Evolutionary conservation across 2,329 filamentous ascomycete species (phyloP), one percentile per base, ranked within the genome.

Genomic region (Onygenales sp.): DNA sequence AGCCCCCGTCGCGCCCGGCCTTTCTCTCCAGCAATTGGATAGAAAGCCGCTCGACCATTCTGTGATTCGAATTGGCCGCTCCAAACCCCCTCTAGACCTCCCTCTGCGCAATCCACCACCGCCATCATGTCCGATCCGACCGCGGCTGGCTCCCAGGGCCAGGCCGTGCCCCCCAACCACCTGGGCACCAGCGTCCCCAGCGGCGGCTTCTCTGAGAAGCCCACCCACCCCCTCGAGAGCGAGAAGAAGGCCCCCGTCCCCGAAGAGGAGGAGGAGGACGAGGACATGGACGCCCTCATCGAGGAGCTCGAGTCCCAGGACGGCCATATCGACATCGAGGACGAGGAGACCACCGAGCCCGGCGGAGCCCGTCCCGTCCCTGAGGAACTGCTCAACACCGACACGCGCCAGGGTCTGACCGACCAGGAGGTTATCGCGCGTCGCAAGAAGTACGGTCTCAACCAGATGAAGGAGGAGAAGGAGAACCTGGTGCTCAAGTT

Each of bases 401-500:
- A 91, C 66, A 84, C 82, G 54, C 79, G 80, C 46, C 73, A 78
- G 17, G 87, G 89, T 78, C 78, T 95, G 7, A 89, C 82, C 11
- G 81, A 86, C 55, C 69, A 76, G 44, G 86, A 94, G 72, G 87
- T 90, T 50, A 57, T 73, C 35, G 65, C 74, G 9, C 74, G 78
- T 42, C 79, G 84, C 55, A 84, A 81, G 75, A 88, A 87, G 70
- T 88, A 84, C 69, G 89, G 89, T 69, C 77, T 87, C 66, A 95
- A 95, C 70, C 84, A 89, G 70, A 89, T 95, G 87, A 90, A 87
- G 73, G 88, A 94, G 74, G 87, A 92, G 76, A 90, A 89, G 74
- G 86, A 90, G 73, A 94, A 91, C 66, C 65, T 90, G 55, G 72
- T 91, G 57, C 78, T 93, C 65, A 93, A 94, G 77, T 94, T 95